Percentiles rank a stretch among this genome's conserved stretches.
Evolutionary conservation across 352 stramenopile species (phyloP).

Genomic region (Thraustochytrium striatum): DNA sequence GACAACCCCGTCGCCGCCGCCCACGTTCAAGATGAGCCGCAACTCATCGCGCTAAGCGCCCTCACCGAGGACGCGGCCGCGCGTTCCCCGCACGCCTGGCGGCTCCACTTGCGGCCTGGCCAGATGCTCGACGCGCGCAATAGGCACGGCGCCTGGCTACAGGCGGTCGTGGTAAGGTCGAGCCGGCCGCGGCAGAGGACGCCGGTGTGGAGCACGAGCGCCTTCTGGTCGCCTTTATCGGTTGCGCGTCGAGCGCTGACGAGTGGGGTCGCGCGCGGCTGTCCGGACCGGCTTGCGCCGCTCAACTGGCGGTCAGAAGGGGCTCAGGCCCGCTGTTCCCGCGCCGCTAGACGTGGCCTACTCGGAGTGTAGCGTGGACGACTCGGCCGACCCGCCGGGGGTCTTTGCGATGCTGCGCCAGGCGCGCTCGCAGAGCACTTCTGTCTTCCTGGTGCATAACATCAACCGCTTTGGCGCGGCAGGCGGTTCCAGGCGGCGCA

Average conservation of each 20-base stretch:
- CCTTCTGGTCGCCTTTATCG: conserved; percentile 26
- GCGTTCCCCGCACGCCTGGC: not conserved
- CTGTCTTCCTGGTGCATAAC: conserved; percentile 5
- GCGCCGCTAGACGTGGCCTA: not conserved
- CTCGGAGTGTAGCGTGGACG: not conserved
- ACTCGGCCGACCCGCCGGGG: not conserved
- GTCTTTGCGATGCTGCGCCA: not conserved
- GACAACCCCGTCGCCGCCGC: too few relatives aligned
- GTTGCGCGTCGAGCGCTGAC: conserved; percentile 1
- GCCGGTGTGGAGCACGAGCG: not conserved
- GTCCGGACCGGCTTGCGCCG: not conserved
- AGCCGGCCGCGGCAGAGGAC: not conserved
- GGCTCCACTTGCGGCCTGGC: not conserved
- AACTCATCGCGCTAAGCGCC: not conserved
- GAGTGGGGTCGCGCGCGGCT: not conserved
- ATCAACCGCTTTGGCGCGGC: not conserved
- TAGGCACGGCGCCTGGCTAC: conserved; percentile 11
- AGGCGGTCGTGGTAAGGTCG: conserved; percentile 29
- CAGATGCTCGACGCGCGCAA: conserved; percentile 26
- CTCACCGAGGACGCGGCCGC: not conserved
- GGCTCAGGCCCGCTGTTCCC: not conserved
- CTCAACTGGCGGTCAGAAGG: conserved; percentile 24
- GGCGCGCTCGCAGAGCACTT: not conserved
- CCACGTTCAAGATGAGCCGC: not conserved
- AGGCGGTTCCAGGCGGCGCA: not conserved